phyloP scores from a whole-genome alignment of 2,329 filamentous ascomycete genomes.

The Fusarium liriodendri region DNA sequence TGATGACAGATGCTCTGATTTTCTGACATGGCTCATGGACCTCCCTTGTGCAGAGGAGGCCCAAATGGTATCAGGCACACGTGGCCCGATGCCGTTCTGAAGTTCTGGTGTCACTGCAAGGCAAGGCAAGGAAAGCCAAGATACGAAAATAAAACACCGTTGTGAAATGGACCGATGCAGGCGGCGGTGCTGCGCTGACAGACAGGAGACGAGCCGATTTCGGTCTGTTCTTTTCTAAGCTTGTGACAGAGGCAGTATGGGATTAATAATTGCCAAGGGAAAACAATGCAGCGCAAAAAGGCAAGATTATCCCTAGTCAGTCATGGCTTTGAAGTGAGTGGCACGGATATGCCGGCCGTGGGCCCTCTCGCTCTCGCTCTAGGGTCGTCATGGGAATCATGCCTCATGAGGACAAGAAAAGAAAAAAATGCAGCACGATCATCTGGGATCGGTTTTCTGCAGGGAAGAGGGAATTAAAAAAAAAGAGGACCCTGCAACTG shows the following conservation, averaged over 20 bases:
- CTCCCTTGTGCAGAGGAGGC: neutral
- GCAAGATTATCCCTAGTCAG: neutral
- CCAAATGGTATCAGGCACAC: conserved; percentile 5
- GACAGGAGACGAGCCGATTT: neutral
- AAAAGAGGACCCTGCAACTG: conserved; percentile 36
- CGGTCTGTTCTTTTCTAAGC: neutral
- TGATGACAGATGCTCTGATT: conserved; percentile 37
- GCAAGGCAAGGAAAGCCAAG: neutral
- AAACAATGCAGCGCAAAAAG: neutral
- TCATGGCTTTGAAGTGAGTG: neutral
- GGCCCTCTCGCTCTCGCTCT: conserved; percentile 19
- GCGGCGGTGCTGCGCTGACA: neutral
- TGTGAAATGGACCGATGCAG: neutral
- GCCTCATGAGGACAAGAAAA: conserved; percentile 22
- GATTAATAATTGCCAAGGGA: conserved; percentile 12
- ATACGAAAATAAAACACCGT: neutral
- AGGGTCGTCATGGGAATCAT: conserved; percentile 17
- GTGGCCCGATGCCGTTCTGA: conserved; percentile 4
- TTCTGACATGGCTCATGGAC: conserved; percentile 17
- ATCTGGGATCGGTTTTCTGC: conserved; percentile 29
- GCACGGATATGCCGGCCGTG: conserved; percentile 6
- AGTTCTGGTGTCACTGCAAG: neutral
- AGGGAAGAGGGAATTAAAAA: conserved; percentile 24
- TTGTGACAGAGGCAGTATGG: neutral
- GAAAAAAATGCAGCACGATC: conserved; percentile 6